Evolutionary conservation across 176 grass and related monocot species (phyloP), one percentile per base, ranked within the genome.

Genomic region (Cenchrus americanus): DNA sequence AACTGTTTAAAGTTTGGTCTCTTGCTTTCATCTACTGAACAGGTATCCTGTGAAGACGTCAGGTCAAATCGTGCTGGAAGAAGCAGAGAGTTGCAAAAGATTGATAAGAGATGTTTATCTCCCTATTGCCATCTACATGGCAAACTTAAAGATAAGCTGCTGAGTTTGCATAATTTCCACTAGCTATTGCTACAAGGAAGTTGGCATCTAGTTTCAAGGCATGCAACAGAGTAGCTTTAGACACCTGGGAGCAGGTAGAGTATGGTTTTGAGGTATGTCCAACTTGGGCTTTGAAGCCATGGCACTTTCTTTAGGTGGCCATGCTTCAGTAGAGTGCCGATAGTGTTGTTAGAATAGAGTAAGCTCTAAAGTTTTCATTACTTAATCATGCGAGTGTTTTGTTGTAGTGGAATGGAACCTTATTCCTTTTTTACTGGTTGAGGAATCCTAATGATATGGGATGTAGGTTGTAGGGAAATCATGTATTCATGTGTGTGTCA

Each of bases 81-180:
- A 70, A 21, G 14, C 13, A 50, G 17, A 73, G 47, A 81, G 26
- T 58, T 49, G 9, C 12, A 19, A 49, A 51, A 66, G 49, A 26
- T 41, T 21, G 66, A 40, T 71, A 79, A 13, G 22, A 80, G 51
- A 26, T 34, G 12, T 32, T 64, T 73, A 17, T 65, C 32, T 24
- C 54, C 7, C 1, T 65, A 51, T 71, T 64, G 77, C 75, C 26
- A 37, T 58, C 42, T 21, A 34, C 24, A 47, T 1, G 34, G 14
- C 23, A 64, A 62, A 77, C 46, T 43, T 75, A 78, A 69, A 76
- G 82, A 85, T 69, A 62, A 69, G 73, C 70, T 69, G 9, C 70
- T 76, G 54, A 0, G 46, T 2, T 63, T 81, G 14, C 3, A 42
- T 21, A 30, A 13, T 62, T 12, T 3, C 23, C n/a, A 26, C 59